Conservation (phyloP, 768 basidiomycete genomes). For the Leucocoprinus sp. region DNA sequence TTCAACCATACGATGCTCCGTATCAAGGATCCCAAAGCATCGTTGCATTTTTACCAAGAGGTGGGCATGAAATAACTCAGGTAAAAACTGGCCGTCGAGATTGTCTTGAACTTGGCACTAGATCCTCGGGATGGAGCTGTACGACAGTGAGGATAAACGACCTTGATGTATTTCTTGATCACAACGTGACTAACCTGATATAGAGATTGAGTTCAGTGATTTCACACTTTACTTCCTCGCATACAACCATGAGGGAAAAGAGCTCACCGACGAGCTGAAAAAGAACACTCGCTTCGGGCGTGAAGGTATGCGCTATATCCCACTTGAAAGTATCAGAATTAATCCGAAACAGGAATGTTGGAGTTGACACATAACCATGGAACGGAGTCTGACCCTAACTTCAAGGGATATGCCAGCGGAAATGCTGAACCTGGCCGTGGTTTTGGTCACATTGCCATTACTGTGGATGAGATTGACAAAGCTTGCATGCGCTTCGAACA, state of each 20-base stretch:
- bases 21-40: constrained; percentile 79
- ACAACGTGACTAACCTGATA: constrained; percentile 7
- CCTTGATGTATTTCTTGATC: neutral
- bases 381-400: constrained; percentile 70
- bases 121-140: constrained; percentile 72
- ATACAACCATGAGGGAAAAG: constrained; percentile 53
- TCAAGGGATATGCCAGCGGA: constrained; percentile 79
- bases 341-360: constrained; percentile 47
- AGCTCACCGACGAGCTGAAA: constrained; percentile 46
- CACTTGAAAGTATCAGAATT: neutral
- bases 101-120: constrained; percentile 15
- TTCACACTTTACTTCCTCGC: constrained; percentile 86
- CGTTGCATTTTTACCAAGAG: constrained; percentile 74
- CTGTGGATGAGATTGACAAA: constrained; percentile 73
- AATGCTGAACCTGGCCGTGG: constrained; percentile 75
- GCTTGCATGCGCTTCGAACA: constrained; percentile 80
- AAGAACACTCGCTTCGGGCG: constrained; percentile 41
- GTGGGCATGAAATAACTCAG: constrained; percentile 24
- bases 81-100: neutral
- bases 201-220: constrained; percentile 46
- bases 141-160: constrained; percentile 35
- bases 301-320: constrained; percentile 42
- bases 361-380: constrained; percentile 90
- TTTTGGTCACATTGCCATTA: constrained; percentile 87
- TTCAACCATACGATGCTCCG: constrained; percentile 88